These are phyloP conservation scores for Debaryomyces udenii DNA, from an alignment of 1,139 yeast species.

Conservation along the genomic window DNA sequence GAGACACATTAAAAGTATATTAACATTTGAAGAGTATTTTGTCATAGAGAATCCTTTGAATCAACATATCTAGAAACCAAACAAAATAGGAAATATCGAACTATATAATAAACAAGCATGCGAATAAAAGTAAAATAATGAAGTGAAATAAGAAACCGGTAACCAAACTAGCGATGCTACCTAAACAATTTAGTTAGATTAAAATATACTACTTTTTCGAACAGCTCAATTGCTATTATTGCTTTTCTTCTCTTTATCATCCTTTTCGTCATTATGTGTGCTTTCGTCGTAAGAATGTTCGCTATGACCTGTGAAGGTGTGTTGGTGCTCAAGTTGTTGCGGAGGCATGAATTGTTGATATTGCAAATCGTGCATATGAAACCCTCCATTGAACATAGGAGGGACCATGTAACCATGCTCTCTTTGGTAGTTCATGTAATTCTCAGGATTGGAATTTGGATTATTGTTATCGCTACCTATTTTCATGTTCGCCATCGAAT, in stretches of 20 bases:
- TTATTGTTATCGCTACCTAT: constrained; percentile 13
- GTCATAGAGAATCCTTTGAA: too few species aligned
- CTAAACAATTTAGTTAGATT: too few species aligned
- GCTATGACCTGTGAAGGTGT: neutral
- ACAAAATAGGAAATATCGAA: constrained; percentile 1
- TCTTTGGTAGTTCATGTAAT: constrained; percentile 5
- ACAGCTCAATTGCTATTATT: constrained; percentile 1
- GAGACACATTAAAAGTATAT: too few species aligned
- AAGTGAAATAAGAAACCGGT: constrained; percentile 1
- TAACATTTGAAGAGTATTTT: too few species aligned
- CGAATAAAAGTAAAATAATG: constrained; percentile 2
- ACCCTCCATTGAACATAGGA: constrained; percentile 16
- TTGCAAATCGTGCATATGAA: constrained; percentile 14
- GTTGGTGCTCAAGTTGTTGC: constrained; percentile 4
- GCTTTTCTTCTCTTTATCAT: constrained; percentile 6
- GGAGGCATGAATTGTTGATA: constrained; percentile 16
- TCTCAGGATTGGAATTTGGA: constrained; percentile 5
- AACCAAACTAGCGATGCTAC: neutral
- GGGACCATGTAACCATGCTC: constrained; percentile 16
- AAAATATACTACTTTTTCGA: neutral
- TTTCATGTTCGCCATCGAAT: constrained; percentile 22
- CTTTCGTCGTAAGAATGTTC: constrained; percentile 3
- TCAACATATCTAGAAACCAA: neutral
- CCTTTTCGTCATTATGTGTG: neutral
- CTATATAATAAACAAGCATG: constrained; percentile 5